phyloP scores from a whole-genome alignment of 2,329 filamentous ascomycete species.

The Aspergillus thermomutatus region DNA sequence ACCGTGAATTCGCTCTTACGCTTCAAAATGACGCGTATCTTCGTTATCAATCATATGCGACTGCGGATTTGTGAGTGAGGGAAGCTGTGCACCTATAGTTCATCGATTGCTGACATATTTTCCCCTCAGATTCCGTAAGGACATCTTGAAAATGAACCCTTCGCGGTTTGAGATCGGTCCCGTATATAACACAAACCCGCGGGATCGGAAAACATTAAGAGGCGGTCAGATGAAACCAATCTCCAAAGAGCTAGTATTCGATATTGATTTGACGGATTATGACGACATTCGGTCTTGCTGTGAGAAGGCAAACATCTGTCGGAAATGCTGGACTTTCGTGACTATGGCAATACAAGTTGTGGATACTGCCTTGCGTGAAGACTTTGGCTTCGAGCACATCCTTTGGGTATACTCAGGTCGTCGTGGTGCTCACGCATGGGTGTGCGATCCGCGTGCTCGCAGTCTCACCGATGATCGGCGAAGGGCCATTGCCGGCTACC shows the following conservation, averaged over 20 bases:
- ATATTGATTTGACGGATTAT: constrained; percentile 99
- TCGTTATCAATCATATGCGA: constrained; percentile 79
- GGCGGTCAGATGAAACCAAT: constrained; percentile 78
- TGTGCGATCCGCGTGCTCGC: constrained; percentile 85
- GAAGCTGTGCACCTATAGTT: background rate
- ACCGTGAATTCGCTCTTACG: constrained; percentile 95
- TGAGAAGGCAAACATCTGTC: constrained; percentile 86
- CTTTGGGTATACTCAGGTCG: constrained; percentile 98
- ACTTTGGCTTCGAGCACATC: constrained; percentile 96
- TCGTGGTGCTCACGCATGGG: constrained; percentile 95
- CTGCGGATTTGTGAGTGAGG: constrained; percentile 56
- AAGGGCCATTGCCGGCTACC: constrained; percentile 79
- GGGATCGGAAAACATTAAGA: constrained; percentile 82
- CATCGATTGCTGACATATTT: background rate
- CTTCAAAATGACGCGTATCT: constrained; percentile 90
- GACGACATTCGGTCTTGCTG: constrained; percentile 96
- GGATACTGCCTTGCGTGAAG: constrained; percentile 79
- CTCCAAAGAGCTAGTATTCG: constrained; percentile 93
- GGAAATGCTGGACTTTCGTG: constrained; percentile 94
- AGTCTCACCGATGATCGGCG: constrained; percentile 82
- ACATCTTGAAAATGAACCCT: constrained; percentile 82
- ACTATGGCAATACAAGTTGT: constrained; percentile 97
- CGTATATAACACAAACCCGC: constrained; percentile 91
- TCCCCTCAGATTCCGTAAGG: constrained; percentile 71
- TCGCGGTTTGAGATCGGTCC: constrained; percentile 97